Evolutionary conservation across 2,329 filamentous ascomycete genomes (phyloP).

Genomic region (Epichloe typhina): DNA sequence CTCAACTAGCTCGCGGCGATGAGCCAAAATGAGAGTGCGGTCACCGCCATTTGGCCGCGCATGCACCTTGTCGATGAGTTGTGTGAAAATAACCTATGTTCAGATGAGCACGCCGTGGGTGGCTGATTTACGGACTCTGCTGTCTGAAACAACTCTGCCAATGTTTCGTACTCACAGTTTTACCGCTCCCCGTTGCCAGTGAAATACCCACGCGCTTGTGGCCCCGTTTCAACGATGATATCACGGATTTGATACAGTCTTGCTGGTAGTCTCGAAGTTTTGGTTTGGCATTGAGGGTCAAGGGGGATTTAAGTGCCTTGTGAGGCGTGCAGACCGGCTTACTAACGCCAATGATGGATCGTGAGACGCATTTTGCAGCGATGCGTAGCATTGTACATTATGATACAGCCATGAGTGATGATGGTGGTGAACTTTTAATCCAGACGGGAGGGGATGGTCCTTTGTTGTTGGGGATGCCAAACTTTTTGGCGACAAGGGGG

Average conservation of each 20-base stretch:
- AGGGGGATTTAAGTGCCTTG: conserved; percentile 13
- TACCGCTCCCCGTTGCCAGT: conserved; percentile 76
- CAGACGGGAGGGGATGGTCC: neutral
- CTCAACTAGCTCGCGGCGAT: conserved; percentile 85
- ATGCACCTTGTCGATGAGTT: conserved; percentile 69
- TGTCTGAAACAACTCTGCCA: neutral
- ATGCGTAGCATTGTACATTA: conserved; percentile 26
- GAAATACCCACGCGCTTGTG: conserved; percentile 75
- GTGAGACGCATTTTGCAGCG: conserved; percentile 15
- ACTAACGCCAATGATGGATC: conserved; percentile 8
- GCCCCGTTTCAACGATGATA: conserved; percentile 54
- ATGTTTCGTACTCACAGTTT: conserved; percentile 49
- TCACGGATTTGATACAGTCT: conserved; percentile 76
- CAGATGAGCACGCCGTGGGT: neutral
- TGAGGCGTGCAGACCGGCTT: conserved; percentile 5
- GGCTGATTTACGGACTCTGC: neutral
- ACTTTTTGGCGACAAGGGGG: neutral
- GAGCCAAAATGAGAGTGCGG: conserved; percentile 82
- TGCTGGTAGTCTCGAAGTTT: conserved; percentile 74
- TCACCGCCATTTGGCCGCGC: conserved; percentile 37
- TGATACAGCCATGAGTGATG: conserved; percentile 6
- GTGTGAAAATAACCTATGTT: conserved; percentile 78
- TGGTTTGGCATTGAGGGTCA: conserved; percentile 23
- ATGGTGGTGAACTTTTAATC: neutral
- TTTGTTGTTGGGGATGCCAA: conserved; percentile 3